Evolutionary conservation across 345 rosid species (phyloP).

Genomic region (Heritiera fomes): DNA sequence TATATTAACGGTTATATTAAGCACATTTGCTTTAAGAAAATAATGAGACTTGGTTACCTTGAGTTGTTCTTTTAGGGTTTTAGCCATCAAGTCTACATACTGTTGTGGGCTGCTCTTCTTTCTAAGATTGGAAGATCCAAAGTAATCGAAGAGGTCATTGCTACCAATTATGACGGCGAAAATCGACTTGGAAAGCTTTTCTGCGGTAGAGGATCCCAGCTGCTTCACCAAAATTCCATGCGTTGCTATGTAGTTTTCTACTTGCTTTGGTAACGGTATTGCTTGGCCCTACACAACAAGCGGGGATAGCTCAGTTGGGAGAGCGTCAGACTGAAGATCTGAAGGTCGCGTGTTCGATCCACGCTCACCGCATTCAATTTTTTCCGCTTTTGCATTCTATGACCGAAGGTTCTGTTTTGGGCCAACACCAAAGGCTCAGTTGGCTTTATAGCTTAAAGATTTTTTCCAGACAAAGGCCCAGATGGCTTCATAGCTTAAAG

Average conservation of each 20-base stretch:
- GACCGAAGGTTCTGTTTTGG: too few species aligned
- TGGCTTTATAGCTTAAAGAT: too few species aligned
- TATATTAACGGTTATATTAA: not conserved
- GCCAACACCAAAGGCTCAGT: too few species aligned
- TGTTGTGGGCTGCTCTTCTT: constrained; percentile 39
- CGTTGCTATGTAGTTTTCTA: constrained; percentile 41
- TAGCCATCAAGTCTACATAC: constrained; percentile 45
- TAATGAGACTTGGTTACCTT: constrained; percentile 44
- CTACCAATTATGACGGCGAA: constrained; percentile 55
- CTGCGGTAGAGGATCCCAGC: constrained; percentile 39
- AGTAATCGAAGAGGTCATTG: constrained; percentile 64
- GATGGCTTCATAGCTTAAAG: not conserved
- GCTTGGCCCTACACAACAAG: constrained; percentile 42
- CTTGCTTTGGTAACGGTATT: constrained; percentile 54
- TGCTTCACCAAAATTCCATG: constrained; percentile 26
- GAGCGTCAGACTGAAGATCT: constrained; percentile 91
- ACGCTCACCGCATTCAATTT: constrained; percentile 59
- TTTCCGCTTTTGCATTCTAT: not conserved
- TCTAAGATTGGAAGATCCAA: constrained; percentile 37
- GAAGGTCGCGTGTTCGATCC: constrained; percentile 87
- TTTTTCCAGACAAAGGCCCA: not conserved
- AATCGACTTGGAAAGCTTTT: constrained; percentile 52
- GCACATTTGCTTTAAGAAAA: not conserved
- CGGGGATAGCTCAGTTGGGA: constrained; percentile 94
- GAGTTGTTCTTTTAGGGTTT: constrained; percentile 48